Base-by-base conservation (phyloP, 129 eudicot genomes). In the Tagetes erecta region DNA sequence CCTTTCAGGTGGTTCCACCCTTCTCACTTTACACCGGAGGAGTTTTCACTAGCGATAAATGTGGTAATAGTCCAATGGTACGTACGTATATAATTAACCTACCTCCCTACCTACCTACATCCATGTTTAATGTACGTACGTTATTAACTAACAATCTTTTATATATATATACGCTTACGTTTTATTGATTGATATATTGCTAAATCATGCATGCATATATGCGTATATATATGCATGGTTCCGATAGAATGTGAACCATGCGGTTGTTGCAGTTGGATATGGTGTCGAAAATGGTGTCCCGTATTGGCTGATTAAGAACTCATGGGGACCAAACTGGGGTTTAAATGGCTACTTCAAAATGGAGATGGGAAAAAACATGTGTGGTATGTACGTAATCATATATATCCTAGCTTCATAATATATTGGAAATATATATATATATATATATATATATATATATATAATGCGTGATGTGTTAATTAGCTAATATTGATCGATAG, bases 291-390 rank as follows among this genome's bases (percentile, higher is more conserved):
- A 88, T 34, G 99, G 88, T 40, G 73, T 82, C 58, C 90, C 96
- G 0, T 95, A 95, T 41, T 95, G 99, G 99, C 90, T 95, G 45
- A 89, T 95, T 27, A 95, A 95, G 85, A 91, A 95, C 83, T 95
- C 99, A 10, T 95, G 99, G 99, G 99, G 99, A 27, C 90, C 83
- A 34, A 88, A 84, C 47, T 95, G 99, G 97, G 99, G 97, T 75
- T 77, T 86, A 74, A 66, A 84, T 38, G 99, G 97, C 38, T 95
- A 91, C 83, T 95, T 95, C 51, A 95, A 91, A 58, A 95, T 95
- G 97, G 97, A 95, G 79, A 79, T 88, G 96, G 99, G 96, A 35
- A 95, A 95, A 80, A 95, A 95, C 86, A 88, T 95, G 99, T 95
- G 99, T 73, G 99, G 97, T 90, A 83, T 73, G 98, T 78, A 0